Conservation (phyloP, 306 rosid genomes). For the Dicorynia guianensis region DNA sequence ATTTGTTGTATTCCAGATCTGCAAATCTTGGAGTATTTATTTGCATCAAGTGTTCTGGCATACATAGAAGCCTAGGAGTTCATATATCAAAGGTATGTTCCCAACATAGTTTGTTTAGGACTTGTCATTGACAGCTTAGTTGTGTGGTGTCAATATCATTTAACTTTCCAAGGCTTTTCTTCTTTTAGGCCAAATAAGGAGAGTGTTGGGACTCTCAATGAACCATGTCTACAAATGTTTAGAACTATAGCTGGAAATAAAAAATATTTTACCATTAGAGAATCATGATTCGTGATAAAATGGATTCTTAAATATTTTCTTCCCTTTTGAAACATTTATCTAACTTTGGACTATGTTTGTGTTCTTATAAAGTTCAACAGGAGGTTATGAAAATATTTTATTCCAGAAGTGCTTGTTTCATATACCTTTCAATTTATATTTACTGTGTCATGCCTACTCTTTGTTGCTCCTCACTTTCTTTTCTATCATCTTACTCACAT, state of each 20-base stretch:
- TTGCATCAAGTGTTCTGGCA: constrained; percentile 95
- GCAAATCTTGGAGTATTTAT: constrained; percentile 79
- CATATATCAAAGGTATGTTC: constrained; percentile 86
- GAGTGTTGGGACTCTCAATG: neutral
- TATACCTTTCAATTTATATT: too few species aligned
- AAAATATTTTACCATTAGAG: neutral
- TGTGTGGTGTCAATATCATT: constrained; percentile 1
- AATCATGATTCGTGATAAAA: neutral
- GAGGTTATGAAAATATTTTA: neutral
- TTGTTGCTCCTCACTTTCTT: too few species aligned
- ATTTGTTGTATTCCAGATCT: constrained; percentile 64
- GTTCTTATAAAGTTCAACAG: neutral
- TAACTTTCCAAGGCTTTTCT: neutral
- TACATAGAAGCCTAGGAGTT: constrained; percentile 94
- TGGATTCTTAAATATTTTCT: neutral
- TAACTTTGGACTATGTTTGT: neutral
- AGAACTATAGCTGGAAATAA: neutral
- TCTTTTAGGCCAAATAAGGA: neutral
- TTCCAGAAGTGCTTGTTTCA: too few species aligned
- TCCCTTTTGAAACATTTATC: neutral
- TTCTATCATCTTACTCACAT: too few species aligned
- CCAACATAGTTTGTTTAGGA: constrained; percentile 14
- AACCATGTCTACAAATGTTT: neutral
- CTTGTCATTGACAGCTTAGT: constrained; percentile 7
- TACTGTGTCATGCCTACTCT: too few species aligned